Percentiles rank a stretch among this genome's conserved stretches.
These are phyloP conservation scores for Psilocybe cubensis DNA, from an alignment of 768 basidiomycete genomes.

Conservation along the genomic window DNA sequence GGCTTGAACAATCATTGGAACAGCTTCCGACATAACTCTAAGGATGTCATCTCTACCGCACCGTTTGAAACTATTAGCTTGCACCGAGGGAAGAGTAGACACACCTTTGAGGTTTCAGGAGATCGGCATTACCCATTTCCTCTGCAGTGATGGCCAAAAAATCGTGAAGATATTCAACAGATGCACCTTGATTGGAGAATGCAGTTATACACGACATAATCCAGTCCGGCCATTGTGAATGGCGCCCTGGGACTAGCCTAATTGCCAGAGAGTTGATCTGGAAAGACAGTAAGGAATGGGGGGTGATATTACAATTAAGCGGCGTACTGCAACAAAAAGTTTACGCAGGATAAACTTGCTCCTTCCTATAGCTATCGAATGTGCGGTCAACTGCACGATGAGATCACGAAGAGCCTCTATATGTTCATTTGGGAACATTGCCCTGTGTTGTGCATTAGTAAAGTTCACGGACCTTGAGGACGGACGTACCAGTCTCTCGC, in stretches of 20 bases:
- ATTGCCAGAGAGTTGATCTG: constrained; percentile 74
- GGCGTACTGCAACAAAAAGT: constrained; percentile 81
- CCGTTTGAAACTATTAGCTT: not conserved
- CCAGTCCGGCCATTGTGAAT: constrained; percentile 77
- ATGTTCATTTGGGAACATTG: constrained; percentile 68
- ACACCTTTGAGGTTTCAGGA: constrained; percentile 75
- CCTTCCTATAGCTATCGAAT: constrained; percentile 59
- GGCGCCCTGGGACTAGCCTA: constrained; percentile 62
- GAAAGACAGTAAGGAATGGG: constrained; percentile 4
- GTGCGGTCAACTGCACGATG: constrained; percentile 70
- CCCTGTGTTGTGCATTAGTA: constrained; percentile 49
- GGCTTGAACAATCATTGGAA: constrained; percentile 72
- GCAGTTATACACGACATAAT: constrained; percentile 64
- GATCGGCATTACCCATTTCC: constrained; percentile 76
- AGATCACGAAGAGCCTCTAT: constrained; percentile 62
- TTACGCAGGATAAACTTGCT: constrained; percentile 82
- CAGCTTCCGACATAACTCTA: constrained; percentile 67
- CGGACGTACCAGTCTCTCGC: constrained; percentile 81
- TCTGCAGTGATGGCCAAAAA: constrained; percentile 86
- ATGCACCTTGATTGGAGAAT: constrained; percentile 62
- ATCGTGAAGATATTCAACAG: constrained; percentile 66
- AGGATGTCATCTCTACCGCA: constrained; percentile 59
- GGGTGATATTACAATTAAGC: constrained; percentile 6
- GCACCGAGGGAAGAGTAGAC: constrained; percentile 27
- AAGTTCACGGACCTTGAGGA: not conserved